Evolutionary conservation across 768 basidiomycete genomes (phyloP).

Genomic region (Suillus subluteus): DNA sequence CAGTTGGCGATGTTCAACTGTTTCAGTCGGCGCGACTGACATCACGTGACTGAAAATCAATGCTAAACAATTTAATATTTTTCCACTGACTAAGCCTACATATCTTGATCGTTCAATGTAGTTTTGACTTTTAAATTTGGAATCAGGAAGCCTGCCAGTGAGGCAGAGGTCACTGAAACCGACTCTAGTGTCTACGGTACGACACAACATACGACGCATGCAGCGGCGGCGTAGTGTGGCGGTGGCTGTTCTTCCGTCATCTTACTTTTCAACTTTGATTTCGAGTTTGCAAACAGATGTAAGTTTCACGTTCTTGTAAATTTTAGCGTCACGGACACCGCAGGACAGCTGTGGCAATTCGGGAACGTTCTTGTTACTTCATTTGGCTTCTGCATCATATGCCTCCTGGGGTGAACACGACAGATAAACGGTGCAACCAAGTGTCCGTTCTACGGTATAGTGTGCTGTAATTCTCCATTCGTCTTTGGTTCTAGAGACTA

Average conservation of each 20-base stretch:
- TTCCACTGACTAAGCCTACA: not conserved
- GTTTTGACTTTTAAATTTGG: too few species aligned
- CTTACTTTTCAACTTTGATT: not conserved
- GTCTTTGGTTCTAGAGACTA: not conserved
- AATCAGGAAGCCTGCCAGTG: too few species aligned
- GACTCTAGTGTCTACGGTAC: not conserved
- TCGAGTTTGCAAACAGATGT: not conserved
- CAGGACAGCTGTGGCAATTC: not conserved
- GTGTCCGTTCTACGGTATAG: not conserved
- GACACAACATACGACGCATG: not conserved
- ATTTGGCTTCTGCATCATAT: not conserved
- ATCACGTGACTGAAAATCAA: slow-evolving; percentile 1
- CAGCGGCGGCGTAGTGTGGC: too few species aligned
- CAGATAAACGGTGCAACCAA: not conserved
- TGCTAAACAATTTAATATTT: not conserved
- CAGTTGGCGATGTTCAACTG: not conserved
- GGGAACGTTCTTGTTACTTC: not conserved
- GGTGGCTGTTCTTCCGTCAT: not conserved
- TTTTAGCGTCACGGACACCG: not conserved
- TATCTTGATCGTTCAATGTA: too few species aligned
- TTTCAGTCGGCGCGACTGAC: not conserved
- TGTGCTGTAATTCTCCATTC: not conserved
- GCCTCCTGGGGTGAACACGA: not conserved
- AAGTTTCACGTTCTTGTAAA: not conserved
- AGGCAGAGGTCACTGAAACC: not conserved